Evolutionary conservation across 805 yeast species (phyloP).

Genomic region (Alloascoidea africana): DNA sequence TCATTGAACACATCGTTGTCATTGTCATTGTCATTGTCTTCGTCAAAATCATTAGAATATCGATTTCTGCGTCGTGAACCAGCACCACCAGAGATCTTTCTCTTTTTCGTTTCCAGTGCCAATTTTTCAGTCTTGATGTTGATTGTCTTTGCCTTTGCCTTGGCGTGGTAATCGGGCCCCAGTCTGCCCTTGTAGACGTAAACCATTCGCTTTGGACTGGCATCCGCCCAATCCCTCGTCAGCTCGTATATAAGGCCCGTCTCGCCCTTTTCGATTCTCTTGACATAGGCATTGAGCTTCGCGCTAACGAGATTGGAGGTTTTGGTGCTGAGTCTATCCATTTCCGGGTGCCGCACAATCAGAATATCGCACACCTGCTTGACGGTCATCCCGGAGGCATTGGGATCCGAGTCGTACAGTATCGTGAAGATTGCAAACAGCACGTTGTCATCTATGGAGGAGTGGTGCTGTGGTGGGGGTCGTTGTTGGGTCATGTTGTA

Average conservation of each 20-base stretch:
- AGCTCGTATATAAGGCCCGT: conserved; percentile 55
- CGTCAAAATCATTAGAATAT: conserved; percentile 7
- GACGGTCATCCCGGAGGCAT: conserved; percentile 76
- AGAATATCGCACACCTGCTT: conserved; percentile 72
- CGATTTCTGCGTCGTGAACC: neutral
- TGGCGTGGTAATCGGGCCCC: conserved; percentile 24
- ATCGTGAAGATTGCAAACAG: conserved; percentile 62
- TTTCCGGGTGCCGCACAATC: conserved; percentile 64
- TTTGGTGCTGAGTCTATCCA: conserved; percentile 68
- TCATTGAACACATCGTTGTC: conserved; percentile 15
- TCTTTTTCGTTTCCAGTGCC: neutral
- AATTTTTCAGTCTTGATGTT: neutral
- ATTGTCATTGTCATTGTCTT: conserved; percentile 13
- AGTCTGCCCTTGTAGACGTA: conserved; percentile 71
- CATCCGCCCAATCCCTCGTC: conserved; percentile 84
- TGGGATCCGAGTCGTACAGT: conserved; percentile 50
- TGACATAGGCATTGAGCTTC: conserved; percentile 71
- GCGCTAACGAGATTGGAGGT: conserved; percentile 74
- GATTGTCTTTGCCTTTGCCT: neutral
- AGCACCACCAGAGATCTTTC: neutral
- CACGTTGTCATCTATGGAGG: conserved; percentile 59
- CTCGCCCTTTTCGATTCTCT: conserved; percentile 76
- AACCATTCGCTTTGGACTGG: conserved; percentile 80
- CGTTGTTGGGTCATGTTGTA: too few species aligned
- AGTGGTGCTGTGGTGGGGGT: conserved; percentile 51